Percentiles rank a stretch among this genome's conserved stretches.
These are phyloP conservation scores for Aspergillus persii DNA, from an alignment of 2,329 filamentous ascomycete species.

Conservation along the genomic window DNA sequence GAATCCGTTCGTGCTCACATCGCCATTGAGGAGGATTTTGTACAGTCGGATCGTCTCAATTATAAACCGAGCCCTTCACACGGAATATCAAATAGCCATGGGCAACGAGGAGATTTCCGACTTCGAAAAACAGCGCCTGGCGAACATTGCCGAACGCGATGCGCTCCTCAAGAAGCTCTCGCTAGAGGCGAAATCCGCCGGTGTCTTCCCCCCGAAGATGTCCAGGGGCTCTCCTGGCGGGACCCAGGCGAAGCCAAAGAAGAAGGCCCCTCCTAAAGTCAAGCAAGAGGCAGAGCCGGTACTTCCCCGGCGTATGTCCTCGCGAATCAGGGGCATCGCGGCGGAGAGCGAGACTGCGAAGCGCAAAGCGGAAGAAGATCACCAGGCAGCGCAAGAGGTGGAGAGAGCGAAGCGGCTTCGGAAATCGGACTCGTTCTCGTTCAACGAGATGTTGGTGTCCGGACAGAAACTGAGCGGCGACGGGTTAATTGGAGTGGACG, in stretches of 20 bases:
- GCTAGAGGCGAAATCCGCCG: constrained; percentile 63
- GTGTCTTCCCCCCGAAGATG: constrained; percentile 58
- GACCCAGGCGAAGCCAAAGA: constrained; percentile 49
- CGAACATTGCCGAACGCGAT: constrained; percentile 85
- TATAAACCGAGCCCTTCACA: neutral
- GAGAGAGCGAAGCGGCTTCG: constrained; percentile 62
- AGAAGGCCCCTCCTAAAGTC: constrained; percentile 48
- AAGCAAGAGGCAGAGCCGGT: constrained; percentile 62
- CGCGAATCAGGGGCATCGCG: constrained; percentile 60
- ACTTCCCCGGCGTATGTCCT: constrained; percentile 59
- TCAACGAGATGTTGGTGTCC: constrained; percentile 75
- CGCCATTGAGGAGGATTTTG: neutral
- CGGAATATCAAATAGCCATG: constrained; percentile 16
- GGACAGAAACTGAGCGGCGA: constrained; percentile 70
- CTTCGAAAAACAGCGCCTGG: constrained; percentile 79
- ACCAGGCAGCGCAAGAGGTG: constrained; percentile 55
- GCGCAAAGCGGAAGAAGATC: constrained; percentile 66
- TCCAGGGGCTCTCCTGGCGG: constrained; percentile 47
- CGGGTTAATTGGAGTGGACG: constrained; percentile 61
- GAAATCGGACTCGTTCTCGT: constrained; percentile 65
- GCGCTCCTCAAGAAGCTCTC: constrained; percentile 77
- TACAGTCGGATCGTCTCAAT: neutral
- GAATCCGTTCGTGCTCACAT: neutral
- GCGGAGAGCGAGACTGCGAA: constrained; percentile 67
- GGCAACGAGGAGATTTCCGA: constrained; percentile 64